These are phyloP conservation scores for Penicillium crystallinum DNA, from an alignment of 495 filamentous ascomycete species.

Conservation along the genomic window DNA sequence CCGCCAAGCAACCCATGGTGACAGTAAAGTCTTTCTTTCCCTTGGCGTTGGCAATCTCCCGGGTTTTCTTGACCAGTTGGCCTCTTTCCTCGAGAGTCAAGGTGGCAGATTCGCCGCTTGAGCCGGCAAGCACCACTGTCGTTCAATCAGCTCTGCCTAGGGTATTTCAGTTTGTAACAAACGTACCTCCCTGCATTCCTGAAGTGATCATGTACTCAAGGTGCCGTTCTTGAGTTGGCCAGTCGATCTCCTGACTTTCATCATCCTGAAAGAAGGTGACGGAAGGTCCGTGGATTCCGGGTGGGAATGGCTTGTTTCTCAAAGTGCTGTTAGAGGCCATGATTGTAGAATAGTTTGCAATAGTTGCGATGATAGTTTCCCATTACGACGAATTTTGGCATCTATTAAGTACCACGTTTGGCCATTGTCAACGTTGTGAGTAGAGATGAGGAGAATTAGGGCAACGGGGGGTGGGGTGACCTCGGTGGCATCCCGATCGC, in stretches of 20 bases:
- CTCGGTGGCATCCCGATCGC: not conserved
- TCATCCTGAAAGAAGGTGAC: not conserved
- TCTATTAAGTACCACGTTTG: not conserved
- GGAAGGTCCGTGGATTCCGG: not conserved
- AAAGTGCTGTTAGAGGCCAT: not conserved
- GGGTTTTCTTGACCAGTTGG: constrained; percentile 42
- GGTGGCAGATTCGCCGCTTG: not conserved
- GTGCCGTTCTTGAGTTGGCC: not conserved
- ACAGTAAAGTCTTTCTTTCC: constrained; percentile 21
- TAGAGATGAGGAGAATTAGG: not conserved
- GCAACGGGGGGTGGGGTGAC: not conserved
- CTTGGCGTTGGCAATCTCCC: constrained; percentile 55
- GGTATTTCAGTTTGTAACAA: not conserved
- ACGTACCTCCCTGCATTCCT: not conserved
- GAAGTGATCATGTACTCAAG: not conserved
- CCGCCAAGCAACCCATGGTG: constrained; percentile 46
- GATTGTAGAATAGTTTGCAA: not conserved
- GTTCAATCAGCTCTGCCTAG: not conserved
- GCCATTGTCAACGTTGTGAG: not conserved
- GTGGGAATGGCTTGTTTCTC: not conserved
- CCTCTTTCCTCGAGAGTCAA: constrained; percentile 39
- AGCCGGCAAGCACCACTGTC: not conserved
- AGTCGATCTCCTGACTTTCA: not conserved
- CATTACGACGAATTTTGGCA: not conserved
- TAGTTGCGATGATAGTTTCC: not conserved